Evolutionary conservation across 805 yeast species (phyloP).

Genomic region (Wickerhamiella siamensis): DNA sequence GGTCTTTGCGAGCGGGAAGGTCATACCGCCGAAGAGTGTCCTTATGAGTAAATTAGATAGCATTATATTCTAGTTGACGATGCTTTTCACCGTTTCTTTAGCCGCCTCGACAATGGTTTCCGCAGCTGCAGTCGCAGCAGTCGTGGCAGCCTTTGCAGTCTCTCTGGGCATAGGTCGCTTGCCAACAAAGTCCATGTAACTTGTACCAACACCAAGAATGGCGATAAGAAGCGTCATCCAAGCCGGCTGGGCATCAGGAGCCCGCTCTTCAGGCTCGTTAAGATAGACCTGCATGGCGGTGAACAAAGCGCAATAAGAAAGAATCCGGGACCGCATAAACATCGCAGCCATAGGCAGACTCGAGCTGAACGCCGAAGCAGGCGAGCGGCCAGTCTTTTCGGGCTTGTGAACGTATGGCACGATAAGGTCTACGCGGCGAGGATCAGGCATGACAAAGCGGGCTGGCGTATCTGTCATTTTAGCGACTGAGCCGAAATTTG

Average conservation of each 20-base stretch:
- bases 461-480: background rate
- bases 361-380: slow-evolving; percentile 17
- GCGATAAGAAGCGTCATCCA: slow-evolving; percentile 21
- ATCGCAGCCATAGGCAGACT: slow-evolving; percentile 28
- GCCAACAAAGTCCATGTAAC: slow-evolving; percentile 25
- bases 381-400: slow-evolving; percentile 12
- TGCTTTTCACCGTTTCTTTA: slow-evolving; percentile 3
- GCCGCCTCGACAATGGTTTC: slow-evolving; percentile 4
- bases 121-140: background rate
- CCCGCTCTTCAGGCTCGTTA: slow-evolving; percentile 19
- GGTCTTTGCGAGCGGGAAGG: slow-evolving; percentile 86
- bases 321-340: slow-evolving; percentile 25
- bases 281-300: slow-evolving; percentile 23
- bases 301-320: slow-evolving; percentile 27
- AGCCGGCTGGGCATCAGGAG: slow-evolving; percentile 19
- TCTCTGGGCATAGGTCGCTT: slow-evolving; percentile 15
- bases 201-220: slow-evolving; percentile 21
- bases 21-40: slow-evolving; percentile 78
- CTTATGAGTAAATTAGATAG: slow-evolving; percentile 70
- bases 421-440: slow-evolving; percentile 21
- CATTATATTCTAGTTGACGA: background rate
- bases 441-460: slow-evolving; percentile 7
- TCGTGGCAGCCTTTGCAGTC: background rate
- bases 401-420: slow-evolving; percentile 22
- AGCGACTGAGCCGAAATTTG: background rate